These are phyloP conservation scores for Naegleria fowleri DNA, from an alignment of 208 protist species.

Conservation along the genomic window DNA sequence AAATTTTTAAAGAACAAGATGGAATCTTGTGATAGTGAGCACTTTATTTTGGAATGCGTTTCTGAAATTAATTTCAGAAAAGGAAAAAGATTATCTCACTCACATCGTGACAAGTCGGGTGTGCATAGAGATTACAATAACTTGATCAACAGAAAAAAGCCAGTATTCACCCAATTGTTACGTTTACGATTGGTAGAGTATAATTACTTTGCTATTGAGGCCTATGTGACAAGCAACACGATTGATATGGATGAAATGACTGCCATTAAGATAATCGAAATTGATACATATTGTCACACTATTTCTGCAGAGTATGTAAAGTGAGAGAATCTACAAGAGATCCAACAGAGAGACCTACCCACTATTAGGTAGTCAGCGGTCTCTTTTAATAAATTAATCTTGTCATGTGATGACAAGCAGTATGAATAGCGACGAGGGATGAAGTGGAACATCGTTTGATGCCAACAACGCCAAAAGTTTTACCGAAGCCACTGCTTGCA, in stretches of 20 bases:
- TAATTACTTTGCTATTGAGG: neutral
- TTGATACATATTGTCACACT: neutral
- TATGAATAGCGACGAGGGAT: neutral
- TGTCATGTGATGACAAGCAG: neutral
- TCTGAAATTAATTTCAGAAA: neutral
- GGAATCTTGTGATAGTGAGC: neutral
- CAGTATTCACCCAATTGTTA: neutral
- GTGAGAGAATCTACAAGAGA: neutral
- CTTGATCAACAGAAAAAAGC: neutral
- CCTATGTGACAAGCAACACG: neutral
- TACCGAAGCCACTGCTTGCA: neutral
- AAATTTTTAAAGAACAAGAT: neutral
- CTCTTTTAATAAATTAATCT: neutral
- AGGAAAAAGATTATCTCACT: neutral
- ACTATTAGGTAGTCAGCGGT: neutral
- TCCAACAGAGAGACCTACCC: neutral
- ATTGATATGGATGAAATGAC: neutral
- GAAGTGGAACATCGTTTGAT: too few species aligned
- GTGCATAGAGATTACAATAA: neutral
- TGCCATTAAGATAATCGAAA: neutral
- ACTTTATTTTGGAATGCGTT: neutral
- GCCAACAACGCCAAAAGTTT: too few species aligned
- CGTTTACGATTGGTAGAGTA: neutral
- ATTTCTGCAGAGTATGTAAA: neutral
- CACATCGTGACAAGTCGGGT: neutral